phyloP scores from a whole-genome alignment of 1,284 basidiomycete genomes.

The Hemileia vastatrix region DNA sequence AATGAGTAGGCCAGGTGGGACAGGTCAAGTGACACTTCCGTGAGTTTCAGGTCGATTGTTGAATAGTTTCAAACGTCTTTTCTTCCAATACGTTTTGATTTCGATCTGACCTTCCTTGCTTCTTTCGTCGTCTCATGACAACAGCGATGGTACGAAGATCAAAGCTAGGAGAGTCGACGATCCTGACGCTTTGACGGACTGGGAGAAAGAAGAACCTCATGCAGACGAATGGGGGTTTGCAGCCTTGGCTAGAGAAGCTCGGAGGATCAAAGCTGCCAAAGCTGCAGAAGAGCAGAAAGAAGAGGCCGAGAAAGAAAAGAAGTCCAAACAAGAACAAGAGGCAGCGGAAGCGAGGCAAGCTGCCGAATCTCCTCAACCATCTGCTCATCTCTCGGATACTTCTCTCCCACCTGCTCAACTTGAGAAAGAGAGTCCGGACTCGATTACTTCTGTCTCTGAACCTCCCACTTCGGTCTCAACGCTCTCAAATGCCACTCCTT shows the following conservation, averaged over 20 bases:
- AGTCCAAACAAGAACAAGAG: conserved; percentile 23
- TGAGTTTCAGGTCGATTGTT: background rate
- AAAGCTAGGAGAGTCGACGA: conserved; percentile 37
- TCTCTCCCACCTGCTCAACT: background rate
- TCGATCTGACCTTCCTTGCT: background rate
- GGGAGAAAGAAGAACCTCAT: conserved; percentile 23
- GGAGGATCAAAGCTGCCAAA: conserved; percentile 26
- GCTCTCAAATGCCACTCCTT: background rate
- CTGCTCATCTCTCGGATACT: background rate
- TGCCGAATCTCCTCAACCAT: background rate
- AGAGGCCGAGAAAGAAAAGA: conserved; percentile 29
- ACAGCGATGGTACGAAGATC: conserved; percentile 36
- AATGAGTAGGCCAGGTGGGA: conserved; percentile 38
- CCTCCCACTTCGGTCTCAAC: too few relatives aligned
- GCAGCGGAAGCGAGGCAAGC: background rate
- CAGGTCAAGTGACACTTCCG: conserved; percentile 41
- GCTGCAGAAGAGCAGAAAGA: conserved; percentile 25
- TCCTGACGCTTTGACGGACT: background rate
- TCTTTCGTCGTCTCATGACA: background rate
- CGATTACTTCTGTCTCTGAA: background rate
- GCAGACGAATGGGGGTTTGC: conserved; percentile 40
- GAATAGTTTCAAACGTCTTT: too few relatives aligned
- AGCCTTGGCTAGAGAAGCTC: conserved; percentile 32
- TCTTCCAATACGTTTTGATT: background rate
- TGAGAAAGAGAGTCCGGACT: background rate